Percentiles rank a stretch among this genome's conserved stretches.
Evolutionary conservation across 1,284 basidiomycete genomes (phyloP).

Genomic region (Ganoderma multipileum): DNA sequence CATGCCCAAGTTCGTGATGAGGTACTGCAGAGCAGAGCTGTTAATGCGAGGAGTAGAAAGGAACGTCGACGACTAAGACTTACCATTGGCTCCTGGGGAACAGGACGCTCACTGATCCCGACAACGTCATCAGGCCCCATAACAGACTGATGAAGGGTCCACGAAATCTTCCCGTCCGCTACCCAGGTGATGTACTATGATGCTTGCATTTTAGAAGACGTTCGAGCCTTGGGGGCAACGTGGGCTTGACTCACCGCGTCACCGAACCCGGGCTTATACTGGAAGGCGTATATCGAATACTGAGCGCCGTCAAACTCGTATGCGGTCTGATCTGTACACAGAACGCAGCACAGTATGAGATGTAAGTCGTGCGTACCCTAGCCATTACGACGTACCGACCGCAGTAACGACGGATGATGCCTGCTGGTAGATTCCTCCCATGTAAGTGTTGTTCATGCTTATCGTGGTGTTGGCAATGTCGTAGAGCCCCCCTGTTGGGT

Average conservation of each 20-base stretch:
- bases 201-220: background rate
- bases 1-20: slow-evolving; percentile 84
- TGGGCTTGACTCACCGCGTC: slow-evolving; percentile 32
- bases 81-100: slow-evolving; percentile 88
- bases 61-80: slow-evolving; percentile 19
- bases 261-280: slow-evolving; percentile 42
- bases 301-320: slow-evolving; percentile 35
- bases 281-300: slow-evolving; percentile 37
- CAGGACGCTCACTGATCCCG: slow-evolving; percentile 75
- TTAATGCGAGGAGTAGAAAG: background rate
- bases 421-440: slow-evolving; percentile 59
- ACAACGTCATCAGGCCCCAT: slow-evolving; percentile 72
- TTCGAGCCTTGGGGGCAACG: background rate
- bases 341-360: background rate
- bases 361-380: background rate
- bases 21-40: slow-evolving; percentile 52
- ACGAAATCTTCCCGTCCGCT: slow-evolving; percentile 64
- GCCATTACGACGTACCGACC: slow-evolving; percentile 24
- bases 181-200: slow-evolving; percentile 83
- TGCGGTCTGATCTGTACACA: slow-evolving; percentile 35
- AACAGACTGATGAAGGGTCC: slow-evolving; percentile 76
- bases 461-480: slow-evolving; percentile 50
- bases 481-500: slow-evolving; percentile 18
- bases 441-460: slow-evolving; percentile 54
- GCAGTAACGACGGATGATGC: slow-evolving; percentile 43